Evolutionary conservation across 202 grass and related monocot genomes (phyloP).

Genomic region (Saccharum hybrid): DNA sequence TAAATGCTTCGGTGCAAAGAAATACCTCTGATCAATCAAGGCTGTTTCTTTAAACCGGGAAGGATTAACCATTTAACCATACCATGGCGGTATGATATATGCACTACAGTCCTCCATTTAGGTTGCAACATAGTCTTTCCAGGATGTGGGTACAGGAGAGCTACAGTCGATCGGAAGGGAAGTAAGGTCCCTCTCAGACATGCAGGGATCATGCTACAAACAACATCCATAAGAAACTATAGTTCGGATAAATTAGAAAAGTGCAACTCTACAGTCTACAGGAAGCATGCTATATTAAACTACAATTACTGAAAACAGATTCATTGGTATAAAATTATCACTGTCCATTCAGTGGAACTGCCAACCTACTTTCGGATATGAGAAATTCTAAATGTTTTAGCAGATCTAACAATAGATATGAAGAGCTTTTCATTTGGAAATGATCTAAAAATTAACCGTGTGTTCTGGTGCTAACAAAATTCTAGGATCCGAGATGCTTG

Average conservation of each 20-base stretch:
- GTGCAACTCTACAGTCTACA: neutral
- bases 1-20: slow-evolving; percentile 23
- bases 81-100: slow-evolving; percentile 31
- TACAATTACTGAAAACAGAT: neutral
- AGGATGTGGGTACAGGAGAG: slow-evolving; percentile 34
- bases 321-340: neutral
- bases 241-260: neutral
- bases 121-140: slow-evolving; percentile 39
- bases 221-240: slow-evolving; percentile 37
- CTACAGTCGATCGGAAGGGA: slow-evolving; percentile 27
- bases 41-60: slow-evolving; percentile 31
- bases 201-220: slow-evolving; percentile 54
- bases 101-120: slow-evolving; percentile 46
- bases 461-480: neutral
- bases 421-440: neutral
- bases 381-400: neutral
- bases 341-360: neutral
- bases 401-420: neutral
- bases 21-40: slow-evolving; percentile 48
- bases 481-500: slow-evolving; percentile 22
- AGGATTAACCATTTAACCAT: neutral
- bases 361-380: neutral
- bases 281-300: neutral
- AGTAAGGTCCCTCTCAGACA: slow-evolving; percentile 43
- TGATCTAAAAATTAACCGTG: neutral